phyloP scores from a whole-genome alignment of 2,329 filamentous ascomycete species.

The Phaeophleospora eucalypticola region DNA sequence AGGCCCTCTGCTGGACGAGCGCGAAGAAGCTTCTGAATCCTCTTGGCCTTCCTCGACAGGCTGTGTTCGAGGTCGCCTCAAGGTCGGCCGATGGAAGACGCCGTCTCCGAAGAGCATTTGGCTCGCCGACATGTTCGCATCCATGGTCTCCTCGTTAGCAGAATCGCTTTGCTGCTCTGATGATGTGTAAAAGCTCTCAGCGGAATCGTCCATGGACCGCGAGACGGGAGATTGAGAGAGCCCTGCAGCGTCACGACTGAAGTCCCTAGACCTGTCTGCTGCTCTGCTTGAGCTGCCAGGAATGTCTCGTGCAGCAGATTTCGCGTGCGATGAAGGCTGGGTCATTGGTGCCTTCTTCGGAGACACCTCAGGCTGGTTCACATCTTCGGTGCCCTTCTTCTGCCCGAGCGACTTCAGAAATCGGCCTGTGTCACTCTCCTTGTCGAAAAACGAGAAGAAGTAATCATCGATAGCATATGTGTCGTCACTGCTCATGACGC shows the following conservation, averaged over 20 bases:
- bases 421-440: conserved; percentile 76
- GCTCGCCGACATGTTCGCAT: conserved; percentile 64
- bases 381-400: too few species aligned
- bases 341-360: conserved; percentile 15
- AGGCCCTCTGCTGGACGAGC: conserved; percentile 26
- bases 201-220: conserved; percentile 58
- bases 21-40: conserved; percentile 36
- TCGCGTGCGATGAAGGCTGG: conserved; percentile 32
- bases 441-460: conserved; percentile 92
- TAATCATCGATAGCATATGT: conserved; percentile 97
- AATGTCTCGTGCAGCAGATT: background rate
- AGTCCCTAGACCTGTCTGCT: conserved; percentile 66
- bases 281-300: conserved; percentile 28
- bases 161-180: conserved; percentile 26
- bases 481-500: conserved; percentile 88
- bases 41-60: conserved; percentile 21
- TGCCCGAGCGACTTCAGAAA: conserved; percentile 66
- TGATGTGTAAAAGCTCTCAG: conserved; percentile 62
- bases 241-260: conserved; percentile 36
- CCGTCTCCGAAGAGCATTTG: conserved; percentile 85
- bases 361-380: background rate
- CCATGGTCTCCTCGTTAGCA: conserved; percentile 16
- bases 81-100: conserved; percentile 77
- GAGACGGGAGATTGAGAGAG: conserved; percentile 47
- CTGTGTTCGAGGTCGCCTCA: conserved; percentile 35